A percentile compares a stretch with the other conserved stretches of the same genome.
phyloP scores from a whole-genome alignment of 1,284 basidiomycete species.

The Microbotryum silenes-acaulis region DNA sequence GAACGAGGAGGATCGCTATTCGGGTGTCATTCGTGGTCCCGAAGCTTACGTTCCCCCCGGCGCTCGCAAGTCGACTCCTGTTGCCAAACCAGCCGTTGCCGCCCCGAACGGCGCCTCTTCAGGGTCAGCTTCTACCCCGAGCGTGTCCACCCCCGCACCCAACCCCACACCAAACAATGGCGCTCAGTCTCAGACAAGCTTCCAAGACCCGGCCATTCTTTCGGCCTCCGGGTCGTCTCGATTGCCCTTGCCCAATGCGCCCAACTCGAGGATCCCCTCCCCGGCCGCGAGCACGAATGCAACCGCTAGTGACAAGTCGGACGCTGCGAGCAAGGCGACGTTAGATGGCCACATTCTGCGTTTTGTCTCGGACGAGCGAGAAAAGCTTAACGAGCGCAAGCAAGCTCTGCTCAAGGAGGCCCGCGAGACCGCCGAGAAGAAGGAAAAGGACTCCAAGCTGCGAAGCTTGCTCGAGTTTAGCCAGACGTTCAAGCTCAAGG shows the following conservation, averaged over 20 bases:
- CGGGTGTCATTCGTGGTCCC: slow-evolving; percentile 77
- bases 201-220: slow-evolving; percentile 36
- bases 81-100: slow-evolving; percentile 31
- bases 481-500: slow-evolving; percentile 75
- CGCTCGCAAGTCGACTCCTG: slow-evolving; percentile 50
- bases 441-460: slow-evolving; percentile 85
- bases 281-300: slow-evolving; percentile 1
- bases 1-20: slow-evolving; percentile 95
- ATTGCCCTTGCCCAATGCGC: not conserved
- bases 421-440: slow-evolving; percentile 62
- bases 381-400: slow-evolving; percentile 78
- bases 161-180: slow-evolving; percentile 9
- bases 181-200: not conserved
- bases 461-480: slow-evolving; percentile 89
- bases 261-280: slow-evolving; percentile 41
- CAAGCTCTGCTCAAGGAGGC: slow-evolving; percentile 44
- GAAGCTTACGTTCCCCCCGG: slow-evolving; percentile 91
- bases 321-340: slow-evolving; percentile 30
- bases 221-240: slow-evolving; percentile 25
- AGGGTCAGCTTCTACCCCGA: slow-evolving; percentile 13
- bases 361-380: slow-evolving; percentile 81
- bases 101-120: slow-evolving; percentile 16
- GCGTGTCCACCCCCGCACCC: slow-evolving; percentile 5
- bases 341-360: slow-evolving; percentile 56
- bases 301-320: slow-evolving; percentile 1